These are phyloP conservation scores for Grosmannia clavigera DNA, from an alignment of 2,329 filamentous ascomycete genomes.

Conservation along the genomic window DNA sequence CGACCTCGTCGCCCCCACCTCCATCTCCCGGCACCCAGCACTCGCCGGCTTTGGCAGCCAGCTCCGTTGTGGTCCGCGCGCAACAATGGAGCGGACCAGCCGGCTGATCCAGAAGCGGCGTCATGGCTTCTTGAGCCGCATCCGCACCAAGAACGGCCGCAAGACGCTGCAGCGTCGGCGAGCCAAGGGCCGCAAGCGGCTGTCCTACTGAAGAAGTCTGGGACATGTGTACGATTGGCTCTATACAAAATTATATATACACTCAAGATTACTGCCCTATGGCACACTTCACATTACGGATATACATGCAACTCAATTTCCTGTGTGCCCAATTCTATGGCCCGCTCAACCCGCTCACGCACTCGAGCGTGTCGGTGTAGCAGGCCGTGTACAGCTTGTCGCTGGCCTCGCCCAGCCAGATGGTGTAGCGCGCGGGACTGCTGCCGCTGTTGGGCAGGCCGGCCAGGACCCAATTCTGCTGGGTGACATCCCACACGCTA, in stretches of 20 bases:
- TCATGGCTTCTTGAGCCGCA: slow-evolving; percentile 42
- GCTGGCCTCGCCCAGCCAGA: slow-evolving; percentile 33
- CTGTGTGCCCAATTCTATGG: slow-evolving; percentile 15
- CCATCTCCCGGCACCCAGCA: slow-evolving; percentile 40
- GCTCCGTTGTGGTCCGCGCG: slow-evolving; percentile 45
- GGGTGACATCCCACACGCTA: slow-evolving; percentile 34
- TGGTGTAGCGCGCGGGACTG: slow-evolving; percentile 22
- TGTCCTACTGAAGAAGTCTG: slow-evolving; percentile 16
- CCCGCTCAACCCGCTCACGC: slow-evolving; percentile 20
- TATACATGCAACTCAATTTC: not conserved
- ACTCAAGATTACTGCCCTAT: not conserved
- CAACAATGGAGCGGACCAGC: slow-evolving; percentile 42
- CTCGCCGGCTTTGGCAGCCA: slow-evolving; percentile 30
- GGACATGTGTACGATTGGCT: not conserved
- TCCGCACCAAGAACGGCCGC: slow-evolving; percentile 36
- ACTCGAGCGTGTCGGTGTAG: slow-evolving; percentile 25
- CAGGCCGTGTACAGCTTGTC: slow-evolving; percentile 27
- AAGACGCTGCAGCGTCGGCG: slow-evolving; percentile 39
- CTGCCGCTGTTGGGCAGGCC: slow-evolving; percentile 11
- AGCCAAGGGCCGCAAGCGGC: slow-evolving; percentile 37
- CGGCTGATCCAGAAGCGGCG: slow-evolving; percentile 47
- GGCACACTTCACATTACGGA: not conserved
- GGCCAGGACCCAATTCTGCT: slow-evolving; percentile 37
- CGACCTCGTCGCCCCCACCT: slow-evolving; percentile 32
- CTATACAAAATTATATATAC: not conserved